phyloP scores from a whole-genome alignment of 495 filamentous ascomycete genomes.

The Lophium mytilinum region DNA sequence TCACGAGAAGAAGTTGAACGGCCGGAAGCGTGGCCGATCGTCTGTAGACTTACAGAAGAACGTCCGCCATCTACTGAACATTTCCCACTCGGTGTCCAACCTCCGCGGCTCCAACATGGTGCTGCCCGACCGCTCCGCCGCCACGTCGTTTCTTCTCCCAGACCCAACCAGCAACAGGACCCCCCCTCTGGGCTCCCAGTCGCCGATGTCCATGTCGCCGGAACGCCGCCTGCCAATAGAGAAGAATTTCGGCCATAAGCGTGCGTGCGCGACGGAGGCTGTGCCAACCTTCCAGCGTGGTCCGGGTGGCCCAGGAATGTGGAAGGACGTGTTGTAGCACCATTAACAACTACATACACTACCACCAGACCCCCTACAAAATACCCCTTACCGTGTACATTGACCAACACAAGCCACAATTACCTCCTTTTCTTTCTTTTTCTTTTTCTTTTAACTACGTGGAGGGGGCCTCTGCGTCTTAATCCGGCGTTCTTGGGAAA shows the following conservation, averaged over 20 bases:
- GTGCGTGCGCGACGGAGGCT: constrained; percentile 48
- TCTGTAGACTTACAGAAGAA: constrained; percentile 68
- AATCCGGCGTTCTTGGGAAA: no score
- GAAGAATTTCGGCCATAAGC: constrained; percentile 45
- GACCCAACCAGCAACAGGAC: constrained; percentile 11
- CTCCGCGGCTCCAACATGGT: constrained; percentile 12
- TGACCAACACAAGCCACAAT: no score
- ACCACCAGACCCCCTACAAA: no score
- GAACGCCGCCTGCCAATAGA: constrained; percentile 29
- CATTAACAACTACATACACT: no score
- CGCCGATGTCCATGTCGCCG: constrained; percentile 33
- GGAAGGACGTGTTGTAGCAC: constrained; percentile 46
- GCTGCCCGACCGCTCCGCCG: constrained; percentile 16
- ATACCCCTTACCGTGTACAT: no score
- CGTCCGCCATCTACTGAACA: constrained; percentile 54
- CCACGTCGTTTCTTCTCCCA: constrained; percentile 20
- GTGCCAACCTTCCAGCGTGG: constrained; percentile 34
- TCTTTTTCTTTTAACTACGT: no score
- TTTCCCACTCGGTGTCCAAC: constrained; percentile 16
- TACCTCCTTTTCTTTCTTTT: no score
- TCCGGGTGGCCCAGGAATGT: constrained; percentile 50
- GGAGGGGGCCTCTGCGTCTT: no score
- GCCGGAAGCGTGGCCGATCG: constrained; percentile 62
- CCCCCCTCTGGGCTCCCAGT: constrained; percentile 24
- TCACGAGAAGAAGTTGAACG: constrained; percentile 29